Evolutionary conservation across 2,329 filamentous ascomycete species (phyloP).

Genomic region (Claviceps fusiformis): DNA sequence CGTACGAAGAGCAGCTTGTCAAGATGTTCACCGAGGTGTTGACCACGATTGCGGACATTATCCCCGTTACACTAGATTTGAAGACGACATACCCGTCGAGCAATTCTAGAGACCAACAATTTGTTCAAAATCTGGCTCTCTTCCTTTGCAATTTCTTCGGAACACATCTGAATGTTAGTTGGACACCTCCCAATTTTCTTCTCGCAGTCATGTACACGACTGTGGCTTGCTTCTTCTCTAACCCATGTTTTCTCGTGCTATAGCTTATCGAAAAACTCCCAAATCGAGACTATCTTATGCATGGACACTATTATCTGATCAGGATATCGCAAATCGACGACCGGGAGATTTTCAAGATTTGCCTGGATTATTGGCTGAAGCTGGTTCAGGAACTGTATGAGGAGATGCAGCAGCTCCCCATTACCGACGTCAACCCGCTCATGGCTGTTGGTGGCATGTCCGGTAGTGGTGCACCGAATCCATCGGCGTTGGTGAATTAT

Average conservation of each 20-base stretch:
- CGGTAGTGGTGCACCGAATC: constrained; percentile 74
- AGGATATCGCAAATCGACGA: constrained; percentile 98
- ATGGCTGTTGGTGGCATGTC: constrained; percentile 63
- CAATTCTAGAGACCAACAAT: constrained; percentile 89
- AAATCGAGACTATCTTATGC: constrained; percentile 85
- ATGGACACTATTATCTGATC: constrained; percentile 96
- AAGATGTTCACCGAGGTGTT: constrained; percentile 98
- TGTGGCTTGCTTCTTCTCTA: neutral
- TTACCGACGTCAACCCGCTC: constrained; percentile 84
- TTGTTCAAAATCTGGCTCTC: constrained; percentile 89
- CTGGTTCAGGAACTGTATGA: constrained; percentile 96
- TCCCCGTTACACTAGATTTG: constrained; percentile 78
- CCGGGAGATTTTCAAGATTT: constrained; percentile 98
- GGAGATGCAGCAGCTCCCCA: constrained; percentile 93
- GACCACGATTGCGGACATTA: constrained; percentile 83
- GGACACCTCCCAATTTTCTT: neutral
- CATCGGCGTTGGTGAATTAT: constrained; percentile 73
- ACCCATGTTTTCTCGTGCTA: neutral
- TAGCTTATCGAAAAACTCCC: constrained; percentile 90
- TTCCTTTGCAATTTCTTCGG: constrained; percentile 97
- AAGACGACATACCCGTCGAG: constrained; percentile 85
- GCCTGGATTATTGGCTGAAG: constrained; percentile 97
- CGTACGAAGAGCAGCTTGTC: constrained; percentile 89
- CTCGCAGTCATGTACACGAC: neutral
- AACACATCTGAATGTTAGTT: constrained; percentile 66